Percentiles rank a stretch among this genome's conserved stretches.
Conservation (phyloP, 2,329 filamentous ascomycete genomes). For the Rugonectria rugulosa region DNA sequence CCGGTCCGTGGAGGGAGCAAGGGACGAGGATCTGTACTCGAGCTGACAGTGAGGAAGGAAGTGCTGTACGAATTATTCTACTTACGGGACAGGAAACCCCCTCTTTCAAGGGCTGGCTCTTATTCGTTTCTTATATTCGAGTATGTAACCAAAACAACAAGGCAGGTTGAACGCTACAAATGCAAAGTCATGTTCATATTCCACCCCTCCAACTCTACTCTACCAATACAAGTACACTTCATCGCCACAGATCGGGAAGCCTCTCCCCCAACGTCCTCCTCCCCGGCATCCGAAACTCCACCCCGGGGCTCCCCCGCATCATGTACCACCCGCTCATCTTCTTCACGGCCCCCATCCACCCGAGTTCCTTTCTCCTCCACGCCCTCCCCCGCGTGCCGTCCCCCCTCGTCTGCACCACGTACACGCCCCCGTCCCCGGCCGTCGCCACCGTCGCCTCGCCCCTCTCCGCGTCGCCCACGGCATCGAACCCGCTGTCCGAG, state of each 20-base stretch:
- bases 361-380: conserved; percentile 53
- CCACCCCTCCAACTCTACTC: too few species aligned
- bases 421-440: conserved; percentile 30
- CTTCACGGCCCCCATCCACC: conserved; percentile 56
- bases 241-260: conserved; percentile 20
- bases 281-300: conserved; percentile 40
- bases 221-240: too few species aligned
- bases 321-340: conserved; percentile 48
- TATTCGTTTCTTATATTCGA: conserved; percentile 8
- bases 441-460: conserved; percentile 47
- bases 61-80: neutral
- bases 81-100: neutral
- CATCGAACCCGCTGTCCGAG: conserved; percentile 45
- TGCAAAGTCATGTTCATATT: too few species aligned
- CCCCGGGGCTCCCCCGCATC: conserved; percentile 36
- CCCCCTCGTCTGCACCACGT: conserved; percentile 41
- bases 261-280: conserved; percentile 26
- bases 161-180: too few species aligned
- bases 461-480: conserved; percentile 34
- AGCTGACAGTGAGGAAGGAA: neutral
- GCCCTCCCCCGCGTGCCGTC: conserved; percentile 42
- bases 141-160: conserved; percentile 5
- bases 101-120: neutral
- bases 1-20: neutral
- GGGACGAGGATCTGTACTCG: conserved; percentile 18